Base-by-base conservation (phyloP, 345 rosid genomes). In the Sisymbrium altissimum region DNA sequence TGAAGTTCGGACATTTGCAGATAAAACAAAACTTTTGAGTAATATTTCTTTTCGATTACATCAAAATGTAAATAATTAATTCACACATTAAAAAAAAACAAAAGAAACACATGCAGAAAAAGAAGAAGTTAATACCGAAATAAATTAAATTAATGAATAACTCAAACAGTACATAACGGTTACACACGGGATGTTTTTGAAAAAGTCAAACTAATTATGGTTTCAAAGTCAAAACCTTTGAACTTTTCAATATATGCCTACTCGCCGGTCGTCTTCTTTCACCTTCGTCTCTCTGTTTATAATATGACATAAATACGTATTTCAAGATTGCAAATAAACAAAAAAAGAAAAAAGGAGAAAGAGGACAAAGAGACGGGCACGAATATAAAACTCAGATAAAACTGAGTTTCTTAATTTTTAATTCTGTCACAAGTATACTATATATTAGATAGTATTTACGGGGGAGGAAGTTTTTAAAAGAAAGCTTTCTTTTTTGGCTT, bases 251-350 rank as follows among this genome's bases (percentile, higher is more conserved):
- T 18, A 17, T 44, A 35, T 12, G 58, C 64, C 57, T 25, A 68
- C 65, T 62, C 49, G 57, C 59, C 75, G 70, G 79, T 69, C 65
- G 9, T 43, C 65, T 43, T 54, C 56, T 69, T 54, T 44, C 59
- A 76, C 14, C 74, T 69, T 54, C 65, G 35, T 43, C 64, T 75
- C 70, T 25, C 35, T 53, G 35, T 53, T 62, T 69, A 76, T 76
- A 27, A 27, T 19, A 72, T n/a, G 33, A 33, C 33, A 52, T 0
- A 19, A 3, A 52, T 12, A 41, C 27, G 9, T 32, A 14, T 30
- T 40, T 11, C 1, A 45, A 27, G 53, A 38, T 55, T 65, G 12
- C 44, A 53, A 54, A 19, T 27, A 27, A 7, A 30, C 30, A 46
- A 3, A 30, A 0, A 40, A 9, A 3, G 2, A 36, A 39, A 18